A percentile compares a stretch with the other conserved stretches of the same genome.
Conservation (phyloP, 2,329 filamentous ascomycete genomes). For the Hypocreales sp. region DNA sequence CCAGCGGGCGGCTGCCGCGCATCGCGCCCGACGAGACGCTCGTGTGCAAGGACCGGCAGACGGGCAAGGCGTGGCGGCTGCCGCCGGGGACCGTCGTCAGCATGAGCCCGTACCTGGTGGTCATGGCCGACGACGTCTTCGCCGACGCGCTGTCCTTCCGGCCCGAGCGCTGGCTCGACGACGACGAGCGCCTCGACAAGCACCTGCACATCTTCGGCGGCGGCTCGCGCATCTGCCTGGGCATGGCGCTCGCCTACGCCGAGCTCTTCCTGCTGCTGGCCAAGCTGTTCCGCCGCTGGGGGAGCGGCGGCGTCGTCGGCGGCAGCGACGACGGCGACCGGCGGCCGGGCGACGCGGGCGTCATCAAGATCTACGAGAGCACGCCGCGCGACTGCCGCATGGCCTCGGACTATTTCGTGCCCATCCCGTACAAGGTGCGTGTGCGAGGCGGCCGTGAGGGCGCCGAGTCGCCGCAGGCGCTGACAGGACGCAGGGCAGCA, state of each 20-base stretch:
- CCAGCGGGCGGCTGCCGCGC: constrained; percentile 31
- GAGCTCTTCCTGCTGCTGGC: constrained; percentile 22
- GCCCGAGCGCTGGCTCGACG: constrained; percentile 20
- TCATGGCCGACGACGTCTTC: constrained; percentile 18
- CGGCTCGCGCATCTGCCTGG: constrained; percentile 19
- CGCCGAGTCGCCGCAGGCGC: neutral
- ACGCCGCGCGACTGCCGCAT: constrained; percentile 17
- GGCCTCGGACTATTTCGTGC: constrained; percentile 22
- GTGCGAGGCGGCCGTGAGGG: too few relatives aligned
- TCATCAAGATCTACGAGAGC: constrained; percentile 19
- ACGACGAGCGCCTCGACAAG: constrained; percentile 14
- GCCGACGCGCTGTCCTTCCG: constrained; percentile 15
- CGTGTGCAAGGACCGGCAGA: constrained; percentile 12
- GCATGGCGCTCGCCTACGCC: constrained; percentile 20
- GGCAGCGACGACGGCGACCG: constrained; percentile 15
- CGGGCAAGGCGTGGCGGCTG: constrained; percentile 12
- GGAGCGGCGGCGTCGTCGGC: constrained; percentile 15
- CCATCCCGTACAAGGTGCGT: constrained; percentile 20
- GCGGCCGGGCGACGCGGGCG: constrained; percentile 16
- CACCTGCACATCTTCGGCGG: constrained; percentile 19
- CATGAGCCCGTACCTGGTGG: constrained; percentile 21
- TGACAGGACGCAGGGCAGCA: constrained; percentile 10
- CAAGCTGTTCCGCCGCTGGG: constrained; percentile 21
- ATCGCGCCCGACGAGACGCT: constrained; percentile 24
- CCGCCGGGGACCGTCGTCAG: constrained; percentile 18